These are phyloP conservation scores for Sarocladiaceae sp. DNA, from an alignment of 2,329 filamentous ascomycete genomes.

Conservation along the genomic window DNA sequence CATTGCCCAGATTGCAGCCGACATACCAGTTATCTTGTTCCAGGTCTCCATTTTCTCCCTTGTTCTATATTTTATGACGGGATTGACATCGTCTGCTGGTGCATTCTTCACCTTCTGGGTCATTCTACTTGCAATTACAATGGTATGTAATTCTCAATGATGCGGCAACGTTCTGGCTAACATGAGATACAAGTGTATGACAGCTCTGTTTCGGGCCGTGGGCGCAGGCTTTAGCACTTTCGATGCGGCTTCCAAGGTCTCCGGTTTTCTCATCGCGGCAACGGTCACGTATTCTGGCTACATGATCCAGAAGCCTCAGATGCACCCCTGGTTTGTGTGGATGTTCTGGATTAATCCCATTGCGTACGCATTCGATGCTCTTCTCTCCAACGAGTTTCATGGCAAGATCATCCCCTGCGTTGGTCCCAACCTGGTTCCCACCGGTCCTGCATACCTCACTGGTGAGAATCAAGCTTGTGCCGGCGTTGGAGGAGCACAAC, in stretches of 20 bases:
- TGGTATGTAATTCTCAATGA: slow-evolving; percentile 33
- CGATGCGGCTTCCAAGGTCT: slow-evolving; percentile 55
- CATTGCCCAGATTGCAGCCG: slow-evolving; percentile 49
- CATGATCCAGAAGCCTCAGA: slow-evolving; percentile 55
- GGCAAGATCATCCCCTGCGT: slow-evolving; percentile 48
- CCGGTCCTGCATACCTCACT: slow-evolving; percentile 42
- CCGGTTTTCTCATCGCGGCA: slow-evolving; percentile 44
- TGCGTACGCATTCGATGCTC: slow-evolving; percentile 64
- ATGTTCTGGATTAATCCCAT: slow-evolving; percentile 63
- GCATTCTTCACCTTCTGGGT: slow-evolving; percentile 62
- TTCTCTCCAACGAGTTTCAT: slow-evolving; percentile 70
- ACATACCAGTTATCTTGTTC: slow-evolving; percentile 52
- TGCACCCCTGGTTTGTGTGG: slow-evolving; percentile 62
- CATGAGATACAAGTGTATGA: no score
- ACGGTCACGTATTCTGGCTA: slow-evolving; percentile 61
- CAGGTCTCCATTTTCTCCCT: slow-evolving; percentile 56
- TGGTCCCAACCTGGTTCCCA: slow-evolving; percentile 45
- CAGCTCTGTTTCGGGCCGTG: slow-evolving; percentile 51
- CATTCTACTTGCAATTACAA: slow-evolving; percentile 44
- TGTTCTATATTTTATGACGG: slow-evolving; percentile 61
- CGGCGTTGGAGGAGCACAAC: slow-evolving; percentile 50
- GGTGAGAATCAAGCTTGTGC: slow-evolving; percentile 46
- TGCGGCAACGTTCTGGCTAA: no score
- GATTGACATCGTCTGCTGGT: slow-evolving; percentile 43
- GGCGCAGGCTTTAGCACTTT: slow-evolving; percentile 54